A percentile compares a stretch with the other conserved stretches of the same genome.
Conservation (phyloP, 1,139 yeast genomes). For the Blastobotrys malaysiensis region DNA sequence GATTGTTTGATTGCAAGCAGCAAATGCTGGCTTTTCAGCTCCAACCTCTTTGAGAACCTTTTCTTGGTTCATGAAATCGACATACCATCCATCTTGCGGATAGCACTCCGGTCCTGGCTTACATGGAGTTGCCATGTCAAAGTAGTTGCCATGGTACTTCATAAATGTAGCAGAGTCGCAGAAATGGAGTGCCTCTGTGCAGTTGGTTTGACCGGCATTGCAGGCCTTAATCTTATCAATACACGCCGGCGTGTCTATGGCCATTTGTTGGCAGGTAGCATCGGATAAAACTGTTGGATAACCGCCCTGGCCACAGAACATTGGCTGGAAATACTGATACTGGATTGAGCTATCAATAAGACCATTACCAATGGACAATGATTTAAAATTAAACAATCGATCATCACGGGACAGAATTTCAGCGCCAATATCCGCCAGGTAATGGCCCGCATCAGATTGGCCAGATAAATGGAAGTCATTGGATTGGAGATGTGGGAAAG, state of each 20-base stretch:
- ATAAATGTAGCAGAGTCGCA: conserved; percentile 16
- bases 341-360: conserved; percentile 63
- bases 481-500: conserved; percentile 51
- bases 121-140: conserved; percentile 18
- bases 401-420: conserved; percentile 51
- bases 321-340: conserved; percentile 57
- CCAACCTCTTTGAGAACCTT: conserved; percentile 74
- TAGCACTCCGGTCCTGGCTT: conserved; percentile 47
- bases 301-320: conserved; percentile 74
- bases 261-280: conserved; percentile 52
- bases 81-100: conserved; percentile 60
- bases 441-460: conserved; percentile 74
- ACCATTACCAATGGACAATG: conserved; percentile 69
- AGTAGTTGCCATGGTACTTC: conserved; percentile 15
- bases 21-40: conserved; percentile 77
- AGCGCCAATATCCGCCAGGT: conserved; percentile 62
- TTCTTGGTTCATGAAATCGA: conserved; percentile 60
- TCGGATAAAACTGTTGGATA: conserved; percentile 51
- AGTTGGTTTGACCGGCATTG: conserved; percentile 6
- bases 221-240: conserved; percentile 12
- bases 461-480: conserved; percentile 63
- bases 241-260: conserved; percentile 32
- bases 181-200: conserved; percentile 13
- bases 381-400: conserved; percentile 49
- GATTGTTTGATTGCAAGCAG: conserved; percentile 59